A percentile compares a stretch with the other conserved stretches of the same genome.
phyloP scores from a whole-genome alignment of 345 rosid species.

The Salix suchowensis region DNA sequence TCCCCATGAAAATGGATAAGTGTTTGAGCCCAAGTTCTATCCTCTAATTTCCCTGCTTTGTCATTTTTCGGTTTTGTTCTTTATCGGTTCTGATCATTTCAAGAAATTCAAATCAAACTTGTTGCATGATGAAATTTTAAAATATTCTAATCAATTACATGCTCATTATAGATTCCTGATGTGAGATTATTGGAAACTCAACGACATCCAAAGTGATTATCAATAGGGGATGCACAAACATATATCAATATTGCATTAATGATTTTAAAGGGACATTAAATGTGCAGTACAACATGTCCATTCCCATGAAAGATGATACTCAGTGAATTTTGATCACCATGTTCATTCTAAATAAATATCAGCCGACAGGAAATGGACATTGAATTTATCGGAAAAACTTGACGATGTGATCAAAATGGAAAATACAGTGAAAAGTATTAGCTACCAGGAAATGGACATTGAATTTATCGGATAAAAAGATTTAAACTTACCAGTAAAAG shows the following conservation, averaged over 20 bases:
- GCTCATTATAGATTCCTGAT: background rate
- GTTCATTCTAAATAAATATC: background rate
- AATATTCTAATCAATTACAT: background rate
- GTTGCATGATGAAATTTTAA: no score
- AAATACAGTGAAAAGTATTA: background rate
- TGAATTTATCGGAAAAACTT: no score
- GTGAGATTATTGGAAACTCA: background rate
- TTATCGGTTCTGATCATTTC: no score
- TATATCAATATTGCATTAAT: background rate
- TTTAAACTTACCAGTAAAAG: constrained; percentile 66
- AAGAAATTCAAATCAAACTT: no score
- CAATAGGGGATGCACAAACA: background rate
- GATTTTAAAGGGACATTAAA: background rate
- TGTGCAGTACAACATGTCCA: background rate
- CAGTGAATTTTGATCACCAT: background rate
- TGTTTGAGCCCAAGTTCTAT: no score
- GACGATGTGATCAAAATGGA: background rate
- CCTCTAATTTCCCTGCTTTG: no score
- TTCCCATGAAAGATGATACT: background rate
- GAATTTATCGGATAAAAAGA: no score
- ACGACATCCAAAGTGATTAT: background rate
- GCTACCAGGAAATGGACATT: no score
- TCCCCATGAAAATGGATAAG: background rate
- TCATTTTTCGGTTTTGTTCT: background rate
- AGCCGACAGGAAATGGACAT: background rate